Percentiles rank a stretch among this genome's conserved stretches.
phyloP scores from a whole-genome alignment of 1,284 basidiomycete genomes.

The Puccinia hordei region DNA sequence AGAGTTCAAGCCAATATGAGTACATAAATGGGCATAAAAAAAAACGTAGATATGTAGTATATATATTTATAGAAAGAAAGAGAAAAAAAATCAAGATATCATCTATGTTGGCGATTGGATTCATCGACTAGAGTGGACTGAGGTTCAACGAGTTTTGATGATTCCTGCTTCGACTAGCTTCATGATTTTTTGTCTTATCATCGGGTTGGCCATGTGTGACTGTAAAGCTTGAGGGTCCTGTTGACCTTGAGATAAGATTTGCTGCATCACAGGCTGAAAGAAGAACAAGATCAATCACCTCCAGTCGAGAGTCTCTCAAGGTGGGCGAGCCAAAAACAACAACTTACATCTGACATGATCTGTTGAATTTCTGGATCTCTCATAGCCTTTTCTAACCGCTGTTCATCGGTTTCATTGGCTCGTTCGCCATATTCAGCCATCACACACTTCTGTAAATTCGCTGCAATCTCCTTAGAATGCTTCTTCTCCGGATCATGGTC shows the following conservation, averaged over 20 bases:
- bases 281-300: background rate
- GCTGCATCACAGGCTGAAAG: slow-evolving; percentile 43
- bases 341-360: slow-evolving; percentile 63
- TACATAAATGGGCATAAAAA: background rate
- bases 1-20: background rate
- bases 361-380: slow-evolving; percentile 89
- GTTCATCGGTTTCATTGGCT: slow-evolving; percentile 84
- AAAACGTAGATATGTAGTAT: background rate
- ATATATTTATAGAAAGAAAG: background rate
- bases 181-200: slow-evolving; percentile 79
- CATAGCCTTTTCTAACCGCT: slow-evolving; percentile 92
- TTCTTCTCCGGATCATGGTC: slow-evolving; percentile 75
- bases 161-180: slow-evolving; percentile 93
- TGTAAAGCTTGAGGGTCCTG: slow-evolving; percentile 82
- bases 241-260: slow-evolving; percentile 91
- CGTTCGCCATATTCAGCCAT: slow-evolving; percentile 77
- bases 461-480: slow-evolving; percentile 77
- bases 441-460: slow-evolving; percentile 65
- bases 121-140: no score
- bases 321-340: background rate
- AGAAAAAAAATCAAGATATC: background rate
- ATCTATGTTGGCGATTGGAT: background rate
- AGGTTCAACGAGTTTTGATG: slow-evolving; percentile 64
- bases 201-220: slow-evolving; percentile 96
- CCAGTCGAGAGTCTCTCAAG: background rate